Percentiles rank a stretch among this genome's conserved stretches.
These are phyloP conservation scores for Stentor coeruleus DNA, from an alignment of 73 alveolate genomes.

Conservation along the genomic window DNA sequence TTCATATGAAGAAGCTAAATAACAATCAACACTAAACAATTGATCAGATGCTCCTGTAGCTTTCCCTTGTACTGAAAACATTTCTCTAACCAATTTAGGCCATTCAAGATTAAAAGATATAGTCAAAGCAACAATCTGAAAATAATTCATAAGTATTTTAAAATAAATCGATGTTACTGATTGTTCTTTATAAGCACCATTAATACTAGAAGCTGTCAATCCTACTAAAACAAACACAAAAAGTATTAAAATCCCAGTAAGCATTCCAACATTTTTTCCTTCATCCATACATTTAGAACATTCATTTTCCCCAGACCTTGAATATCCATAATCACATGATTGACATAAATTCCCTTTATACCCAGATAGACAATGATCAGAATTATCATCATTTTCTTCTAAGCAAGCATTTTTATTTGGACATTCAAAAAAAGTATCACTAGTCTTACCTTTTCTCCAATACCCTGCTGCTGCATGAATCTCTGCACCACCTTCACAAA, in stretches of 20 bases:
- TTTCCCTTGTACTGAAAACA: neutral
- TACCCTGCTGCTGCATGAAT: conserved; percentile 36
- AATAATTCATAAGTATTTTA: conserved; percentile 26
- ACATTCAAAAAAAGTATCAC: conserved; percentile 47
- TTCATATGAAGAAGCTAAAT: neutral
- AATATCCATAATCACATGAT: neutral
- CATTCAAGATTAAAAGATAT: neutral
- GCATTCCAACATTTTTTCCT: neutral
- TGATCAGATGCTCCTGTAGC: conserved; percentile 13
- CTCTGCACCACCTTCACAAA: conserved; percentile 25
- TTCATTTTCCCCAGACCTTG: neutral
- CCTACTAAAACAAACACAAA: neutral
- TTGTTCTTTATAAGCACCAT: conserved; percentile 3
- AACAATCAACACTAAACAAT: neutral
- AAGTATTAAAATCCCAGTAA: neutral
- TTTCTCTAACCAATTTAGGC: neutral
- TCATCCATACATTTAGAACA: conserved; percentile 1
- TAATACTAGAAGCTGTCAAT: neutral
- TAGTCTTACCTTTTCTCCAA: conserved; percentile 46
- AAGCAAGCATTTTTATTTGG: conserved; percentile 42
- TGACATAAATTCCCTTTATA: conserved; percentile 13
- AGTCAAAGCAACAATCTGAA: conserved; percentile 16
- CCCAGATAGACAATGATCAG: conserved; percentile 2
- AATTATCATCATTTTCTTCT: conserved; percentile 18
- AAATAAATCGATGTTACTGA: conserved; percentile 5